phyloP scores from a whole-genome alignment of 441 rosid species.

The California macrophylla region DNA sequence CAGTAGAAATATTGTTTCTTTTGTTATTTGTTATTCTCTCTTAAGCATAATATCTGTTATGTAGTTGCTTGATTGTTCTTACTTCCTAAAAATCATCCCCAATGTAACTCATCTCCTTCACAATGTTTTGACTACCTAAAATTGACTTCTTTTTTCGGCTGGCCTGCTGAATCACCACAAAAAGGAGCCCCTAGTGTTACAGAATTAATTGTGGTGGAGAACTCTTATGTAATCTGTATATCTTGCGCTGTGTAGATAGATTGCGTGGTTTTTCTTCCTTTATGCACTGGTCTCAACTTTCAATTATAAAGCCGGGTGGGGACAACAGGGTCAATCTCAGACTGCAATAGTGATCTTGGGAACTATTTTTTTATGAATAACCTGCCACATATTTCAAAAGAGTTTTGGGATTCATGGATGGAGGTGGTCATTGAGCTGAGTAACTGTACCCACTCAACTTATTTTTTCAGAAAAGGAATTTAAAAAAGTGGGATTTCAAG shows the following conservation, averaged over 20 bases:
- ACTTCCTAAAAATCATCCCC: conserved; percentile 28
- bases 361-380: background rate
- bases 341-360: background rate
- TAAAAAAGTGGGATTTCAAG: background rate
- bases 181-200: background rate
- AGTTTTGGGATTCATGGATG: background rate
- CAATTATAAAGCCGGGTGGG: conserved; percentile 36
- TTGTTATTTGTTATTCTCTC: conserved; percentile 23
- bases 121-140: conserved; percentile 24
- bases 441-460: background rate
- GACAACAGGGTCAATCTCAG: conserved; percentile 19
- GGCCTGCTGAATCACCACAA: conserved; percentile 12
- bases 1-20: conserved; percentile 16
- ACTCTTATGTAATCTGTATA: background rate
- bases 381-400: background rate
- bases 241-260: conserved; percentile 19
- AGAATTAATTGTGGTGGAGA: background rate
- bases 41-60: conserved; percentile 24
- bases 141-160: conserved; percentile 24
- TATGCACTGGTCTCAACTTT: conserved; percentile 23
- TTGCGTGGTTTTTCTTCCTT: conserved; percentile 33
- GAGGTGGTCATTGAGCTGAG: background rate
- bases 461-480: background rate
- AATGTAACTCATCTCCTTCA: conserved; percentile 17
- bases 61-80: conserved; percentile 19